phyloP scores from a whole-genome alignment of 75 land plant genomes.

The Cunninghamia lanceolata region DNA sequence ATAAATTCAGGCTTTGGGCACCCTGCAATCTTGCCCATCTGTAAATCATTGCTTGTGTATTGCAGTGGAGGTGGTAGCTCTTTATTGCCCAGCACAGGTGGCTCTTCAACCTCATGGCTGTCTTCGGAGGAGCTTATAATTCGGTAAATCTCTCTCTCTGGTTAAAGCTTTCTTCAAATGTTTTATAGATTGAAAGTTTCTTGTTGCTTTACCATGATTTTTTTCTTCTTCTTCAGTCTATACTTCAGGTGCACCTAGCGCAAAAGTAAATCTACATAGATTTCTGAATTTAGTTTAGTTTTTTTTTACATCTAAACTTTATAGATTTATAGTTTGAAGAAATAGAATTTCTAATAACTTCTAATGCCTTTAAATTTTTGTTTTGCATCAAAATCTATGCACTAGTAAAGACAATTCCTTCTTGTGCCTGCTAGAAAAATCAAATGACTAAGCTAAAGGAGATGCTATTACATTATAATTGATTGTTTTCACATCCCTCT shows the following conservation, averaged over 20 bases:
- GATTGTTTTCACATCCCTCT: neutral
- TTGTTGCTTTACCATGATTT: neutral
- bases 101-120: neutral
- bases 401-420: neutral
- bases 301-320: neutral
- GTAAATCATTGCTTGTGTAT: neutral
- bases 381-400: neutral
- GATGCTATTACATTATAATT: neutral
- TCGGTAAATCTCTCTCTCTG: neutral
- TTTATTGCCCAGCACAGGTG: neutral
- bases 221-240: too few species aligned
- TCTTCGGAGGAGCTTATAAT: neutral
- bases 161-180: neutral
- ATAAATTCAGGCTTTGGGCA: neutral
- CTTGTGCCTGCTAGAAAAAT: neutral
- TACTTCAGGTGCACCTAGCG: too few species aligned
- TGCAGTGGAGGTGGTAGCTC: neutral
- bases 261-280: neutral
- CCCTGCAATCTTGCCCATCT: neutral
- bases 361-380: neutral
- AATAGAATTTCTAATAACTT: neutral
- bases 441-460: too few species aligned
- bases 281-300: neutral
- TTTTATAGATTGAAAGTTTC: neutral
- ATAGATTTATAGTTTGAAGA: neutral